Percentiles rank a stretch among this genome's conserved stretches.
Evolutionary conservation across 2,329 filamentous ascomycete genomes (phyloP).

Genomic region (Ophiocordyceps sinensis): DNA sequence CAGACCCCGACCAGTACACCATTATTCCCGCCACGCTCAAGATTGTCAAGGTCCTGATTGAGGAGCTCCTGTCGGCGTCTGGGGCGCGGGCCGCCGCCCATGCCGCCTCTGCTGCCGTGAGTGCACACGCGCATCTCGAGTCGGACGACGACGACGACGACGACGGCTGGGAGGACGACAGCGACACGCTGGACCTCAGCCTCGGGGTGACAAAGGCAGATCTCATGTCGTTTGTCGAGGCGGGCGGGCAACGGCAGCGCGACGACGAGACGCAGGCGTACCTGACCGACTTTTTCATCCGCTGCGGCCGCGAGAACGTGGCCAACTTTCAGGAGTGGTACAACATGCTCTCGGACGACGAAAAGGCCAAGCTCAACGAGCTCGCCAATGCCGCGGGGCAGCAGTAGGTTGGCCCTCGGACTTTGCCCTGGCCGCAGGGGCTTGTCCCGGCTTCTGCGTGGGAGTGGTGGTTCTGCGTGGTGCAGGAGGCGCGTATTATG

Average conservation of each 20-base stretch:
- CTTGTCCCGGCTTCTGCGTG: no score
- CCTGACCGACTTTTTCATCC: conserved; percentile 66
- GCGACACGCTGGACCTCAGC: conserved; percentile 62
- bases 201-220: conserved; percentile 54
- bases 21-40: conserved; percentile 80
- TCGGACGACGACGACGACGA: conserved; percentile 61
- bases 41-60: conserved; percentile 89
- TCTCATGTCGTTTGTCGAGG: conserved; percentile 63
- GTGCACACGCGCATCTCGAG: conserved; percentile 38
- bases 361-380: conserved; percentile 41
- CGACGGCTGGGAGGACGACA: conserved; percentile 82
- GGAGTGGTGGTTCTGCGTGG: no score
- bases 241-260: conserved; percentile 45
- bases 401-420: conserved; percentile 1
- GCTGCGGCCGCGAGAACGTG: conserved; percentile 39
- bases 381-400: conserved; percentile 24
- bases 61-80: conserved; percentile 74
- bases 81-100: conserved; percentile 47
- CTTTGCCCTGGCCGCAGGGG: no score
- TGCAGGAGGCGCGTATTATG: no score
- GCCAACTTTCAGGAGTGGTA: conserved; percentile 44
- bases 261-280: conserved; percentile 88
- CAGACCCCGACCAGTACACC: conserved; percentile 81
- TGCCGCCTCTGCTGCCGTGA: conserved; percentile 48
- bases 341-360: conserved; percentile 36